A percentile compares a stretch with the other conserved stretches of the same genome.
Conservation (phyloP, 352 stramenopile genomes). For the Phytopythium helicoides region DNA sequence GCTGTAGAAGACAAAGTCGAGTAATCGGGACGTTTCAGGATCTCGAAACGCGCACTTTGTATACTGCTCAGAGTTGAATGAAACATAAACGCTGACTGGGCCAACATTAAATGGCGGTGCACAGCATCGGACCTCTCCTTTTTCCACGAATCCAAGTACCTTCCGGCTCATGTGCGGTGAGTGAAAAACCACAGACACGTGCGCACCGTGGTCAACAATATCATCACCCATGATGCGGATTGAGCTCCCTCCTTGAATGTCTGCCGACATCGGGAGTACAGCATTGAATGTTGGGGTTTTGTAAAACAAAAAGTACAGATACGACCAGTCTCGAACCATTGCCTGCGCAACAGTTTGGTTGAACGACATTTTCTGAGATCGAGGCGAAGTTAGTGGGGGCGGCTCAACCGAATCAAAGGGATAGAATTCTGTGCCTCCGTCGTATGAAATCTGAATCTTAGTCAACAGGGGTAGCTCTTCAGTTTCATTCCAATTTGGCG, state of each 20-base stretch:
- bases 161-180: slow-evolving; percentile 47
- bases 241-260: slow-evolving; percentile 63
- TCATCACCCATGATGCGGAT: slow-evolving; percentile 58
- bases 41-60: slow-evolving; percentile 63
- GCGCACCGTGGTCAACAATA: slow-evolving; percentile 62
- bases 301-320: slow-evolving; percentile 82
- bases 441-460: slow-evolving; percentile 71
- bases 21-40: slow-evolving; percentile 27
- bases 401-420: slow-evolving; percentile 17
- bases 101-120: slow-evolving; percentile 64
- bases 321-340: slow-evolving; percentile 57
- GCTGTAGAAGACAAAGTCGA: slow-evolving; percentile 78
- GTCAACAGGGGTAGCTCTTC: slow-evolving; percentile 45
- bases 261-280: slow-evolving; percentile 58
- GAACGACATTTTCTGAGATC: neutral
- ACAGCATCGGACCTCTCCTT: slow-evolving; percentile 62
- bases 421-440: slow-evolving; percentile 52
- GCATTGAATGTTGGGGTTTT: slow-evolving; percentile 39
- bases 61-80: slow-evolving; percentile 78
- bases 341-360: slow-evolving; percentile 9
- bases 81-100: slow-evolving; percentile 50
- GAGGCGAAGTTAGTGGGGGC: neutral
- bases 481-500: slow-evolving; percentile 33
- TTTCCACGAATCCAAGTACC: slow-evolving; percentile 63
- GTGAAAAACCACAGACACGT: slow-evolving; percentile 60